Base-by-base conservation (phyloP, 2,329 filamentous ascomycete genomes). In the Daldinia sp. region DNA sequence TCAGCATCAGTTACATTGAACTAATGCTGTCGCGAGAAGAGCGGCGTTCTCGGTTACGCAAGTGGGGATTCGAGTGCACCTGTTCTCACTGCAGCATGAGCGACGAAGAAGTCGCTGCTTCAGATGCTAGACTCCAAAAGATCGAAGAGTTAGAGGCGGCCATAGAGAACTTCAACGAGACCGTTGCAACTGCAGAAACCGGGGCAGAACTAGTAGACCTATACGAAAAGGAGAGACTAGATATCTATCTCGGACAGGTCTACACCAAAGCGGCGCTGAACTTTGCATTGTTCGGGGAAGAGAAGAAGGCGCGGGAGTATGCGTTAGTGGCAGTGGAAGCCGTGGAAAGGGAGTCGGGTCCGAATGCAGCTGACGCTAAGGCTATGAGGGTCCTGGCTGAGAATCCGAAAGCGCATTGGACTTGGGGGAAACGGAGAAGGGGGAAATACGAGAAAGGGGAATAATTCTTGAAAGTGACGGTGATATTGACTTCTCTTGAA, bases 91-190 rank as follows among this genome's bases (percentile, higher is more conserved):
- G 81, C 72, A 63, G 54, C 7, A 56, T 74, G 28, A 26, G 65
- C 6, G 58, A 60, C 1, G 50, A 65, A 3, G 73, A 74, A 1
- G 23, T 37, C 0, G 74, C 68, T 0, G 74, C 70, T 0, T 82
- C 80, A 0, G 80, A 82, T 65, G 90, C 93, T 77, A 92, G 95
- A 81, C 84, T 91, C 71, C 85, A 84, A 12, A 92, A 94, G 82
- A 91, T 94, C 26, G 78, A 75, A 48, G 85, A 88, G 73, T 82
- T 94, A 51, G 89, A 93, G 80, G 84, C 83, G 56, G 85, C 87
- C 74, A 90, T 93, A 44, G 79, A 80, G 74, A 83, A 81, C 76
- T 70, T 72, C 91, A 94, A 83, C 87, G 85, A 67, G 83, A 83
- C 53, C 82, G 69, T 79, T 92, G 68, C 79, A 79, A 64, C 79